Evolutionary conservation across 225 moss, liverwort and hornwort species (phyloP), one percentile per base, ranked within the genome.

Genomic region (Physcomitrellopsis africana): DNA sequence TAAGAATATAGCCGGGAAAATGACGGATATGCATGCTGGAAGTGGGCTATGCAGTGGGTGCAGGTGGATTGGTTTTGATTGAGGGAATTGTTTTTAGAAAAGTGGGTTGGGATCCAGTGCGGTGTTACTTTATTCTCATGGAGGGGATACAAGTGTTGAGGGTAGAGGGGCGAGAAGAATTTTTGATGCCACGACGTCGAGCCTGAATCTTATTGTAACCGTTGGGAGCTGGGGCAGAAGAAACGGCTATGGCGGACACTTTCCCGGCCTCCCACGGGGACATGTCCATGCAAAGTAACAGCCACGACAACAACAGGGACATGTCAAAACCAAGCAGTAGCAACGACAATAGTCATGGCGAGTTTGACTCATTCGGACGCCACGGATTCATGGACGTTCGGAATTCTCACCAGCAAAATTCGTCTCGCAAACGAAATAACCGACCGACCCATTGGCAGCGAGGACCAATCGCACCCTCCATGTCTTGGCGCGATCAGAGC

Each of bases 351-450:
- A 20, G 8, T 10, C 2, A 55, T 10, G 55, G 24, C 8, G 11
- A 18, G 43, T 37, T 18, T 18, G 42, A 15, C 3, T 22, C 65
- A 18, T 8, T 47, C 46, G 46, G 23, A 8, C 47, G 24, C 46
- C 65, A 46, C 45, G 65, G 47, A 46, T 23, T 47, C 44, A 8
- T 65, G 24, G 65, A 65, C 47, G 65, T 9, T 3, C 47, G 65
- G 22, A 65, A 65, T 22, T 23, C 46, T 10, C 41, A 65, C 23
- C 65, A 23, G 47, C 65, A 15, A 15, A 47, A 9, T 23, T 22
- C 44, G 23, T 9, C 14, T 15, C 29, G 29, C 24, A 7, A 48
- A 27, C 51, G 24, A 23, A 65, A 47, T 23, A 65, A 65, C 20
- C 47, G 44, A 9, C 20, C 47, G 23, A 1, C 16, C 1, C 20